A percentile compares a stretch with the other conserved stretches of the same genome.
These are phyloP conservation scores for Ophiostoma sp. DNA, from an alignment of 2,329 filamentous ascomycete genomes.

Conservation along the genomic window DNA sequence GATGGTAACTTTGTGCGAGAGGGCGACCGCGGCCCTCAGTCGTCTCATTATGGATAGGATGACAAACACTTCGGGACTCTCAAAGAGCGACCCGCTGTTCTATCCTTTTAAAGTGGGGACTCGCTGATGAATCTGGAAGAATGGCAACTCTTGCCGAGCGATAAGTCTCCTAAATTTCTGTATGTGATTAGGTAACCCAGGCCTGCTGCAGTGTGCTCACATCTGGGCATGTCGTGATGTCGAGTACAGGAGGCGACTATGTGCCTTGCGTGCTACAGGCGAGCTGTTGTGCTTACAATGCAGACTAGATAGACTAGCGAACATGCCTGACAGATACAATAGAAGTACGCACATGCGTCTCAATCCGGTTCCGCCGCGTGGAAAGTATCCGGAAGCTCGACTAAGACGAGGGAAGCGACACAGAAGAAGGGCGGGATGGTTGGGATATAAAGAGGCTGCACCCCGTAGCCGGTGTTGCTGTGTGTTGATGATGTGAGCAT, in stretches of 20 bases:
- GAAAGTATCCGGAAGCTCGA: not conserved
- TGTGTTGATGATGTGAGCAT: no score
- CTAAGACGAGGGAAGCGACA: not conserved
- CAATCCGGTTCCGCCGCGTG: not conserved
- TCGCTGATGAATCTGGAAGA: not conserved
- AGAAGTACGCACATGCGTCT: not conserved
- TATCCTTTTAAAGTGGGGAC: not conserved
- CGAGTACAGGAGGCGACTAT: not conserved
- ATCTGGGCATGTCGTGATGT: not conserved
- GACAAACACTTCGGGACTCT: no score
- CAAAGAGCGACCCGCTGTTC: not conserved
- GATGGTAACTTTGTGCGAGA: not conserved
- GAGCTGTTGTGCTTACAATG: not conserved
- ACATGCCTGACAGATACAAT: not conserved
- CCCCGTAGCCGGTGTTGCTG: no score
- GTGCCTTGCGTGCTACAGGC: not conserved
- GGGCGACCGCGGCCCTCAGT: no score
- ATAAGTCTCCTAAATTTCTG: not conserved
- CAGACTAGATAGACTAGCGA: not conserved
- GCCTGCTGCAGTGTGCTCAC: not conserved
- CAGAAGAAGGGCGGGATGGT: not conserved
- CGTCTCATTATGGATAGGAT: no score
- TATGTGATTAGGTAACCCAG: not conserved
- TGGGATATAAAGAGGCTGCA: not conserved
- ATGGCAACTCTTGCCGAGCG: not conserved